Conservation (phyloP, 108 stramenopile species). For the Skeletonema menzelii region DNA sequence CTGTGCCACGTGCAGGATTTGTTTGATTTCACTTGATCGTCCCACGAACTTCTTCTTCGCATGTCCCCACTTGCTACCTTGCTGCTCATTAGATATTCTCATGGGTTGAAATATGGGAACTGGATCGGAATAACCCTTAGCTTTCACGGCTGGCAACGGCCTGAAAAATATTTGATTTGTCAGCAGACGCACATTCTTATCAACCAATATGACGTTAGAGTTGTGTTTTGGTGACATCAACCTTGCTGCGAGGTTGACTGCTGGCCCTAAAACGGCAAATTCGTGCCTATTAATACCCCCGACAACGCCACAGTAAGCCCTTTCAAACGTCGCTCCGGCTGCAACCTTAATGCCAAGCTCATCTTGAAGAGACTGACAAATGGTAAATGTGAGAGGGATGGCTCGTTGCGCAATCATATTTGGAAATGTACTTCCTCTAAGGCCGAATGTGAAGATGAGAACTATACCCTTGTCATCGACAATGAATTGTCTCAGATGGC, state of each 20-base stretch:
- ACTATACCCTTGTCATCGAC: constrained; percentile 82
- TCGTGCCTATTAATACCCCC: constrained; percentile 72
- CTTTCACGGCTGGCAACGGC: constrained; percentile 55
- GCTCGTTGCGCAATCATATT: constrained; percentile 71
- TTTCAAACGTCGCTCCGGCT: constrained; percentile 68
- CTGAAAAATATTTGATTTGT: constrained; percentile 58
- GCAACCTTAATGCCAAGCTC: constrained; percentile 58
- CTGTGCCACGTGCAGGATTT: constrained; percentile 47
- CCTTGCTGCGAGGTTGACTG: constrained; percentile 75
- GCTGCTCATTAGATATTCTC: constrained; percentile 16
- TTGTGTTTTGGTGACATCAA: constrained; percentile 60
- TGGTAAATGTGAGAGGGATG: constrained; percentile 54
- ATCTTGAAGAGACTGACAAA: constrained; percentile 55
- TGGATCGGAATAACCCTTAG: constrained; percentile 74
- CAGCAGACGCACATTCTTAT: constrained; percentile 55
- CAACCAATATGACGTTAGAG: constrained; percentile 74
- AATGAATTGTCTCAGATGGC: constrained; percentile 79
- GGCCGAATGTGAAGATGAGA: constrained; percentile 77
- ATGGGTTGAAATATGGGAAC: constrained; percentile 77
- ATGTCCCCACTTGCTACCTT: constrained; percentile 43
- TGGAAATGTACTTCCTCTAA: constrained; percentile 72
- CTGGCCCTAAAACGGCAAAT: constrained; percentile 71
- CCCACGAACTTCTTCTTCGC: constrained; percentile 62
- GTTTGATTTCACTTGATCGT: constrained; percentile 53
- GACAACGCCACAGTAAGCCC: constrained; percentile 76